Evolutionary conservation across 176 grass and related monocot genomes (phyloP).

Genomic region (Ampelocalamus luodianensis): DNA sequence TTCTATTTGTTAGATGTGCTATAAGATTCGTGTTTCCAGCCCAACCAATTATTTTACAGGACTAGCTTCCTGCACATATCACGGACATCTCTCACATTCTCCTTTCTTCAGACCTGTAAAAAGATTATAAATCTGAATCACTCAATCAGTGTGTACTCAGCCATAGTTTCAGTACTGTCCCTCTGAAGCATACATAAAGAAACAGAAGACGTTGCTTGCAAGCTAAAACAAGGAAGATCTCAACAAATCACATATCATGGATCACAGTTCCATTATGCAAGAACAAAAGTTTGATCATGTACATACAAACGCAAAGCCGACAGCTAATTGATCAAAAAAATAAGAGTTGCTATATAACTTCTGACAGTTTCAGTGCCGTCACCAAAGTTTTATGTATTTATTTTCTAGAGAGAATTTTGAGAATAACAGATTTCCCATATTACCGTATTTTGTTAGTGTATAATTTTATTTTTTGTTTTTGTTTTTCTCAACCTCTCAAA

Average conservation of each 20-base stretch:
- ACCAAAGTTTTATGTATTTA: too few relatives aligned
- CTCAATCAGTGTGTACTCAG: neutral
- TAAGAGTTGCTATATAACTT: too few relatives aligned
- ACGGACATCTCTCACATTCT: neutral
- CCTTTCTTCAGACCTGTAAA: neutral
- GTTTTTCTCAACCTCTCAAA: too few relatives aligned
- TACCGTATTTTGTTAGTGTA: too few relatives aligned
- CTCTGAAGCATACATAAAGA: neutral
- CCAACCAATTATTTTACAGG: neutral
- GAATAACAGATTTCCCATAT: too few relatives aligned
- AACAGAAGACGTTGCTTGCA: neutral
- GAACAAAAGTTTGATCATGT: conserved; percentile 11
- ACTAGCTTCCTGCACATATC: neutral
- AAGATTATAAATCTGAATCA: neutral
- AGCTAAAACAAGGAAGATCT: neutral
- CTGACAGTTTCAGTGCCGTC: too few relatives aligned
- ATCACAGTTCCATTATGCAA: neutral
- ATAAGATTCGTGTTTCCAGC: too few relatives aligned
- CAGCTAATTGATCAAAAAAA: conserved; percentile 29
- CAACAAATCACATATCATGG: neutral
- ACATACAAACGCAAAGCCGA: conserved; percentile 20
- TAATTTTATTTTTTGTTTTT: too few relatives aligned
- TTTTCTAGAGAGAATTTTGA: too few relatives aligned
- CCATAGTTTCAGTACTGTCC: conserved; percentile 1
- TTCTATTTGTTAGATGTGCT: too few relatives aligned